phyloP scores from a whole-genome alignment of 2,329 filamentous ascomycete genomes.

The Ophiostoma himal-ulmi region DNA sequence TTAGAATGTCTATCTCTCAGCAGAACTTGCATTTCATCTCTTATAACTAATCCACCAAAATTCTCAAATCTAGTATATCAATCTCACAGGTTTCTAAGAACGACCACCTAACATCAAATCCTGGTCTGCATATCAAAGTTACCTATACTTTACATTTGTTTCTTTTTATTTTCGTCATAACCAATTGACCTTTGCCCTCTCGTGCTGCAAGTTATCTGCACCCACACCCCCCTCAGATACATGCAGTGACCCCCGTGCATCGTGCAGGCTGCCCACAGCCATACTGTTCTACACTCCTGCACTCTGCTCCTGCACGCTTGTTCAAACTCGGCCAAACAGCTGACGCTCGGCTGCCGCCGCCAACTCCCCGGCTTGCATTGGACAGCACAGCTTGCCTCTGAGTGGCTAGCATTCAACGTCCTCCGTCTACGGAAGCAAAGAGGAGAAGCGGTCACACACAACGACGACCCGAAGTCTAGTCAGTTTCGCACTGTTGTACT shows the following conservation, averaged over 20 bases:
- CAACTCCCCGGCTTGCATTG: slow-evolving; percentile 9
- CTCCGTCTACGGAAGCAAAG: slow-evolving; percentile 17
- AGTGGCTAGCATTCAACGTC: not conserved
- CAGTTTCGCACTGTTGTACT: not conserved
- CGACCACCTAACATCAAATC: too few species aligned
- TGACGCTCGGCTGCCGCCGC: not conserved
- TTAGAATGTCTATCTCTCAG: too few species aligned
- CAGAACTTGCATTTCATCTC: too few species aligned
- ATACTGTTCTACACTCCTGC: not conserved
- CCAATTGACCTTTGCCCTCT: not conserved
- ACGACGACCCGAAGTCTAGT: not conserved
- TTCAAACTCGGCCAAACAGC: not conserved
- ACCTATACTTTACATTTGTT: too few species aligned
- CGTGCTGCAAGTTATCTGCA: not conserved
- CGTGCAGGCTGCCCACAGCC: not conserved
- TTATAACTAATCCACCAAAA: too few species aligned
- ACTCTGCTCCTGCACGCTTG: not conserved
- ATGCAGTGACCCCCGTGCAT: slow-evolving; percentile 17
- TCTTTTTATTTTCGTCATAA: not conserved
- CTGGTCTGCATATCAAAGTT: too few species aligned
- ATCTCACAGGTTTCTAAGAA: too few species aligned
- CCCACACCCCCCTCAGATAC: not conserved
- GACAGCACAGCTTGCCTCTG: not conserved
- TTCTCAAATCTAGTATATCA: too few species aligned
- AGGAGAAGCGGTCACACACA: slow-evolving; percentile 8